These are phyloP conservation scores for Pichia sp. DNA, from an alignment of 1,139 yeast genomes.

Conservation along the genomic window DNA sequence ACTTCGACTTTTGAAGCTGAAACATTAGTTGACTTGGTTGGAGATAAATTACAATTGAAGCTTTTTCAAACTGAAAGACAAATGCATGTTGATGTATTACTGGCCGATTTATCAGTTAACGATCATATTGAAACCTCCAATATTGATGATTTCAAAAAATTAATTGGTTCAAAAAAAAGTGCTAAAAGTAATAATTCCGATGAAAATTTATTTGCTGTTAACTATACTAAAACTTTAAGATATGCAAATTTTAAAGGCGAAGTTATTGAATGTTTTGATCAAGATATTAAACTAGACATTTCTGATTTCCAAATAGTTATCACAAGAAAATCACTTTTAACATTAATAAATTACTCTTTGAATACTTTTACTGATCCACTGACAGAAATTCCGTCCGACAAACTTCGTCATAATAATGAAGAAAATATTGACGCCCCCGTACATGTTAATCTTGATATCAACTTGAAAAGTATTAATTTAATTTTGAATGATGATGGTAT, in stretches of 20 bases:
- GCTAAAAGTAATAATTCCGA: constrained; percentile 29
- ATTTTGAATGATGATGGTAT: constrained; percentile 79
- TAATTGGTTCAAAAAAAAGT: constrained; percentile 58
- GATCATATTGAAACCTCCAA: constrained; percentile 69
- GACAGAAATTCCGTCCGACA: constrained; percentile 65
- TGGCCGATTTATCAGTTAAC: constrained; percentile 61
- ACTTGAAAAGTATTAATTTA: constrained; percentile 66
- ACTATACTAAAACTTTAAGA: constrained; percentile 54
- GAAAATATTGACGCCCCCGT: constrained; percentile 58
- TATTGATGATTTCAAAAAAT: constrained; percentile 54
- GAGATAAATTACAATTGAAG: constrained; percentile 57
- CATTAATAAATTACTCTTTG: constrained; percentile 71
- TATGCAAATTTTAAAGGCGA: constrained; percentile 51
- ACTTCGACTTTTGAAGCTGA: constrained; percentile 56
- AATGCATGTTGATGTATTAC: constrained; percentile 58
- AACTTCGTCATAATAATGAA: constrained; percentile 54
- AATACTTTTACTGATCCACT: constrained; percentile 84
- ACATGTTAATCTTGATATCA: constrained; percentile 61
- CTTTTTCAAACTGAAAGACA: constrained; percentile 54
- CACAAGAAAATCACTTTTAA: constrained; percentile 70
- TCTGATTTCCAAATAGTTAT: constrained; percentile 76
- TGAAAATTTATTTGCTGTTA: constrained; percentile 53
- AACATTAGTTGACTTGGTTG: constrained; percentile 63
- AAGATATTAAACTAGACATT: constrained; percentile 63
- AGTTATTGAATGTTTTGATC: constrained; percentile 70